Conservation (phyloP, 768 basidiomycete species). For the Strobilomyces echinocephalus region DNA sequence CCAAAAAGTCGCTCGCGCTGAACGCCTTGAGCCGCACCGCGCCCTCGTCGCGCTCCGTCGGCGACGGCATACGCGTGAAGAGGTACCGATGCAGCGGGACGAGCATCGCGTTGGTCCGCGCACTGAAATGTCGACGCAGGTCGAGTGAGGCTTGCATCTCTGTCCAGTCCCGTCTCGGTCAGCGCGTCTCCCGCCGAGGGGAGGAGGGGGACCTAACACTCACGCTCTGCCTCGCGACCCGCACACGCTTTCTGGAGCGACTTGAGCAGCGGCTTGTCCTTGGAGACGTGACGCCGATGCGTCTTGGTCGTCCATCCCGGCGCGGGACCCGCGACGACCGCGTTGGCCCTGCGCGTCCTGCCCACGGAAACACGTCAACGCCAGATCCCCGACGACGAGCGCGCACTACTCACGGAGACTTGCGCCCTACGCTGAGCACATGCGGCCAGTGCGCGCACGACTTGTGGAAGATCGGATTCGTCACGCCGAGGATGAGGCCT, state of each 20-base stretch:
- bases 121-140: conserved; percentile 77
- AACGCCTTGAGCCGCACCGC: conserved; percentile 59
- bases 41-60: conserved; percentile 36
- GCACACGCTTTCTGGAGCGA: conserved; percentile 59
- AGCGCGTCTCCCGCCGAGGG: neutral
- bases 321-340: conserved; percentile 41
- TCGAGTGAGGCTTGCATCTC: conserved; percentile 59
- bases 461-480: conserved; percentile 82
- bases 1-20: conserved; percentile 61
- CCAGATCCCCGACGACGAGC: neutral
- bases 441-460: conserved; percentile 86
- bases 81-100: conserved; percentile 91
- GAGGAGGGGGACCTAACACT: conserved; percentile 20
- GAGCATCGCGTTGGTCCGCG: conserved; percentile 80
- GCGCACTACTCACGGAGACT: conserved; percentile 36
- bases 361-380: neutral
- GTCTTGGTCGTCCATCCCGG: conserved; percentile 77
- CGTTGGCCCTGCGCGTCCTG: conserved; percentile 6
- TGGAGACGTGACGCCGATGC: conserved; percentile 80
- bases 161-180: conserved; percentile 25
- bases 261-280: conserved; percentile 73
- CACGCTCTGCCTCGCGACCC: conserved; percentile 49
- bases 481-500: conserved; percentile 77
- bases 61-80: conserved; percentile 77
- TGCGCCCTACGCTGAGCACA: conserved; percentile 62